A percentile compares a stretch with the other conserved stretches of the same genome.
Conservation (phyloP, 2,329 filamentous ascomycete genomes). For the Claviceps digitariae region DNA sequence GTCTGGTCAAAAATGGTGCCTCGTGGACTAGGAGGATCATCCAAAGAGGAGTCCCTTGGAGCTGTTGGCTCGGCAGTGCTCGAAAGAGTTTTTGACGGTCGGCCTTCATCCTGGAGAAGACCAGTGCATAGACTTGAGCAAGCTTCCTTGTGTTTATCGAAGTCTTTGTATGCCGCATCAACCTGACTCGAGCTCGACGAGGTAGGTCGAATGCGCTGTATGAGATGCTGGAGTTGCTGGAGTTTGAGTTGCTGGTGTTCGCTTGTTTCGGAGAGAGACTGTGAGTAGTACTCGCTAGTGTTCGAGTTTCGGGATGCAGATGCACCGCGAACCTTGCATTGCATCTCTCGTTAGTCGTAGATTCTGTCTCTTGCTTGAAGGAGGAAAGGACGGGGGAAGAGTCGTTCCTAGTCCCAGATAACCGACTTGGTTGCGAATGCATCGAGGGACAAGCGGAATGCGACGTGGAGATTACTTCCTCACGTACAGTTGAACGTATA, state of each 20-base stretch:
- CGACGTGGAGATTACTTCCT: not conserved
- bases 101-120: conserved; percentile 27
- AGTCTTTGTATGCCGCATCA: conserved; percentile 31
- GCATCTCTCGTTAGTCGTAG: not conserved
- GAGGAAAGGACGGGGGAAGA: too few species aligned
- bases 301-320: conserved; percentile 11
- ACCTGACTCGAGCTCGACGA: conserved; percentile 23
- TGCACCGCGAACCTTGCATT: not conserved
- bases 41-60: conserved; percentile 17
- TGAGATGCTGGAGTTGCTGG: conserved; percentile 21
- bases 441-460: not conserved
- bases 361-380: not conserved
- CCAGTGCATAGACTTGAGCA: conserved; percentile 26
- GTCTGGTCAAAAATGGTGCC: conserved; percentile 19
- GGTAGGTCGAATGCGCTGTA: conserved; percentile 22
- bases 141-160: conserved; percentile 26
- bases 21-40: conserved; percentile 18
- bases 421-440: not conserved
- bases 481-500: not conserved
- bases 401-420: not conserved
- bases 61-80: conserved; percentile 12
- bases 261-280: conserved; percentile 12
- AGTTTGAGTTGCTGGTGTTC: conserved; percentile 20
- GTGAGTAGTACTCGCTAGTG: conserved; percentile 14
- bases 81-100: conserved; percentile 11